Evolutionary conservation across 2,329 filamentous ascomycete genomes (phyloP), one percentile per base, ranked within the genome.

Genomic region (Monascus ruber): DNA sequence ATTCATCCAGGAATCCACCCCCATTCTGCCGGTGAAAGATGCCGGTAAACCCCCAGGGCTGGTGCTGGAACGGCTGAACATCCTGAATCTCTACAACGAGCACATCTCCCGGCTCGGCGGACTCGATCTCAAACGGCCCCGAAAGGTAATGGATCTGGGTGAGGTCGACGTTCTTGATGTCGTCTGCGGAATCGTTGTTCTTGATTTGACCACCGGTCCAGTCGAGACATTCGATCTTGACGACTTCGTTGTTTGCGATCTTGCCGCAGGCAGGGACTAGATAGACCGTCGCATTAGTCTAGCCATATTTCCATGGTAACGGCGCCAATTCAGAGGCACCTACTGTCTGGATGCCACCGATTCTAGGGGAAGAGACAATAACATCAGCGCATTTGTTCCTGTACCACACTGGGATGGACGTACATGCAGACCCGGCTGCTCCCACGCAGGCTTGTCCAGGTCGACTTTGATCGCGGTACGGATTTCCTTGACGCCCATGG

Each of bases 171-270:
- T 91, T 80, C 44, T 79, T 78, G 42, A 94, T 67, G 55, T 95
- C 88, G 53, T 94, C 83, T n/a, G 88, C 88, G 27, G 74, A 83
- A 60, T 95, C 87, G 48, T 89, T 82, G 63, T 95, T 94, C 40
- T 76, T 73, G 53, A 94, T 94, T 53, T 94, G 87, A 2, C 87
- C 87, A 24, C 66, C 66, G 0, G 66, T 69, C 79, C 85, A 93
- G 65, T 93, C 85, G 5, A 91, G 70, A 54, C 88, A 94, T 69
- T 94, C 85, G 48, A 94, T 94, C 64, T 93, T 94, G 48, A 94
- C 87, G 0, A 84, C 84, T 64, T 94, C 88, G 26, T 81, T 81
- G 54, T 88, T 79, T 51, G 83, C 79, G 53, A 95, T 86, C 1
- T 73, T 77, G 27, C 72, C 83, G 37, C 72, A 73, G 40, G 74